These are phyloP conservation scores for Cynanchum wilfordii DNA, from an alignment of 257 asterid genomes.

Conservation along the genomic window DNA sequence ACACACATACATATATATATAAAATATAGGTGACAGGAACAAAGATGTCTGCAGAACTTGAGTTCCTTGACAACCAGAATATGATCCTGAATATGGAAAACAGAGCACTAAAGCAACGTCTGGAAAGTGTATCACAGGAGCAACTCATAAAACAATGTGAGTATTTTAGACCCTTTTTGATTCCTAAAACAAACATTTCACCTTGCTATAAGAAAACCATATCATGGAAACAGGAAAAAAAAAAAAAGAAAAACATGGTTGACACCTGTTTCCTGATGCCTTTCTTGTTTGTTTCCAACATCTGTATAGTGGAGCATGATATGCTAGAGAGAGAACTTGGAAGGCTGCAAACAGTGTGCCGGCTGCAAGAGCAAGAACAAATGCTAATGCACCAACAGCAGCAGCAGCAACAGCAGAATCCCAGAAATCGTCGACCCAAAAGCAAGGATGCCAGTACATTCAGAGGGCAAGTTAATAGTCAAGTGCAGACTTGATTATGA, in stretches of 20 bases:
- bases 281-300: slow-evolving; percentile 4
- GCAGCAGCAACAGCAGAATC: slow-evolving; percentile 37
- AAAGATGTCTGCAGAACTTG: slow-evolving; percentile 63
- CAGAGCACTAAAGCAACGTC: slow-evolving; percentile 72
- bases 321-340: slow-evolving; percentile 75
- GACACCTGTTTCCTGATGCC: no score
- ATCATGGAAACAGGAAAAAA: neutral
- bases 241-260: no score
- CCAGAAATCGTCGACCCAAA: slow-evolving; percentile 45
- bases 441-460: slow-evolving; percentile 41
- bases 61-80: slow-evolving; percentile 80
- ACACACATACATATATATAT: no score
- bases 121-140: slow-evolving; percentile 75
- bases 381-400: slow-evolving; percentile 45
- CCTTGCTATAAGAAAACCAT: neutral
- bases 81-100: slow-evolving; percentile 76
- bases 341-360: slow-evolving; percentile 58
- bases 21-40: slow-evolving; percentile 56
- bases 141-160: slow-evolving; percentile 73
- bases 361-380: slow-evolving; percentile 49
- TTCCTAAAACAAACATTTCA: neutral
- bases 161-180: neutral
- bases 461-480: slow-evolving; percentile 28
- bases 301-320: slow-evolving; percentile 73
- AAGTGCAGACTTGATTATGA: slow-evolving; percentile 24